phyloP scores from a whole-genome alignment of 202 grass and related monocot genomes.

The Elaeis oleifera region DNA sequence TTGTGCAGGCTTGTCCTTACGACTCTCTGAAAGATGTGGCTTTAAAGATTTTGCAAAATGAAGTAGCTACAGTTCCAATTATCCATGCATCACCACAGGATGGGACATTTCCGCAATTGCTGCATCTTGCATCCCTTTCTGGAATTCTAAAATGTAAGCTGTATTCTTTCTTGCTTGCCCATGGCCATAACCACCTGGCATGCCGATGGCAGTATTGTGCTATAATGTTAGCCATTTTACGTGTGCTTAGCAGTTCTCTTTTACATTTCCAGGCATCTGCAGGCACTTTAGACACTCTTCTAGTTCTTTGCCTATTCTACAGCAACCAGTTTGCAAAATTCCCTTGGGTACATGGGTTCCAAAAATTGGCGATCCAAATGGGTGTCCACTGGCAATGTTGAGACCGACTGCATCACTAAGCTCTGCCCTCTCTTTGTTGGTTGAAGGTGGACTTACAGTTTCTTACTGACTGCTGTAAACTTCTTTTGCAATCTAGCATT shows the following conservation, averaged over 20 bases:
- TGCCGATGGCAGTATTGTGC: too few relatives aligned
- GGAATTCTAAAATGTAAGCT: conserved; percentile 93
- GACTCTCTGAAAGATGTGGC: conserved; percentile 84
- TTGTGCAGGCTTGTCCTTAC: conserved; percentile 60
- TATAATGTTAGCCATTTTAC: too few relatives aligned
- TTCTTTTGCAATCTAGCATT: too few relatives aligned
- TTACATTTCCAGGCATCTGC: conserved; percentile 63
- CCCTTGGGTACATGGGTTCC: conserved; percentile 93
- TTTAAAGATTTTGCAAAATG: conserved; percentile 71
- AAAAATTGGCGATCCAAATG: conserved; percentile 71
- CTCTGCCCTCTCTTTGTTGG: conserved; percentile 71
- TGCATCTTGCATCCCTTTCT: conserved; percentile 97
- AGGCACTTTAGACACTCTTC: conserved; percentile 90
- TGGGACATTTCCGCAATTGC: conserved; percentile 84
- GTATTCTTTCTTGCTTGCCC: background rate
- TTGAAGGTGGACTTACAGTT: conserved; percentile 57
- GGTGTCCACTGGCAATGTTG: conserved; percentile 62
- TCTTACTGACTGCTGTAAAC: conserved; percentile 6
- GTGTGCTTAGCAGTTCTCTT: background rate
- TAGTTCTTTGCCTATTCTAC: conserved; percentile 77
- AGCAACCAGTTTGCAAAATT: conserved; percentile 67
- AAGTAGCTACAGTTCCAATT: conserved; percentile 76
- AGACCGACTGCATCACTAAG: conserved; percentile 60
- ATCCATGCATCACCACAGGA: conserved; percentile 67
- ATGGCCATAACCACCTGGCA: background rate